Evolutionary conservation across 192 early-diverging fungal genomes (phyloP), one percentile per base, ranked within the genome.

Genomic region (Cetraspora pellucida): DNA sequence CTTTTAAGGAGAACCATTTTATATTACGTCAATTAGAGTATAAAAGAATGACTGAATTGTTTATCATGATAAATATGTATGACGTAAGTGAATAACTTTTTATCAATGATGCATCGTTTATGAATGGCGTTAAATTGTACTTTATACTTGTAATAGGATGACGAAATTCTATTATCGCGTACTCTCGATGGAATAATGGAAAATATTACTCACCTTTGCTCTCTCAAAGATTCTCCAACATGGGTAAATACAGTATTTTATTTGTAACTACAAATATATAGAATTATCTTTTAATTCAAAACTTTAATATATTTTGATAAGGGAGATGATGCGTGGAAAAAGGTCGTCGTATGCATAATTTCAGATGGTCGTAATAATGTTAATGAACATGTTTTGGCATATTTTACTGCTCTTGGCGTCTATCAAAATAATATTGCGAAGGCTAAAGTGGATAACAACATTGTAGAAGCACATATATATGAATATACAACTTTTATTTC

Each of bases 131-230:
- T 37, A 37, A 5, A 3, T 37, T 37, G 31, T 37, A 37, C 5
- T 37, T 37, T 37, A 1, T 37, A 37, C 5, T 37, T 3, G 5
- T 47, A 28, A 28, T 57, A 74, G 72, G 97, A 98, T 87, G 94
- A 96, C 82, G 93, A 96, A 79, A 81, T 92, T 37, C 84, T 97
- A 55, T 96, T 98, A 82, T 91, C 89, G 60, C 91, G 94, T 83
- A 93, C 96, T 19, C 93, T 96, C 85, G 80, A 89, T 55, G 91
- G 91, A 27, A 88, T 96, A 44, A 90, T 92, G 85, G 94, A 94
- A 82, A 98, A 98, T 88, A 95, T 98, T 86, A 83, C 87, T 28
- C 91, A 98, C 80, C 81, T 98, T 78, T 94, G 92, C 81, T 90
- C 90, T 72, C 90, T 91, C 64, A 89, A 87, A 57, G 86, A 91